Conservation (phyloP, 257 asterid genomes). For the Salvia splendens region DNA sequence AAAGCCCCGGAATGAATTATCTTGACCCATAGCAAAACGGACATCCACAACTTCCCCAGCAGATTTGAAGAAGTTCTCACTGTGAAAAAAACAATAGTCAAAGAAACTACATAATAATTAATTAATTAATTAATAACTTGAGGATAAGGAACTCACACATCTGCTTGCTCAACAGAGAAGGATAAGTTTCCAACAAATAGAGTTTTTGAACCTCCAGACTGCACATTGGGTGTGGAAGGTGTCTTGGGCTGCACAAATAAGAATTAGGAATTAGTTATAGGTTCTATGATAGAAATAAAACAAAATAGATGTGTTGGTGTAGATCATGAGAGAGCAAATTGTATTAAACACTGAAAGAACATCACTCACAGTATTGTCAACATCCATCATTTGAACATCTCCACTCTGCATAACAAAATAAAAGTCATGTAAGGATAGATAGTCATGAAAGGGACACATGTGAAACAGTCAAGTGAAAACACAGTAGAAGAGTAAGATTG, state of each 20-base stretch:
- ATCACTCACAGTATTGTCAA: conserved; percentile 41
- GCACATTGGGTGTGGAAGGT: conserved; percentile 52
- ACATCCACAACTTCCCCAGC: conserved; percentile 77
- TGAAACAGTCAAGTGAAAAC: no score
- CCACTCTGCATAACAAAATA: conserved; percentile 38
- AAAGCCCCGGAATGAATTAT: conserved; percentile 66
- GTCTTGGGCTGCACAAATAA: conserved; percentile 54
- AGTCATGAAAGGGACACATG: background rate
- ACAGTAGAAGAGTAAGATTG: background rate
- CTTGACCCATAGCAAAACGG: conserved; percentile 58
- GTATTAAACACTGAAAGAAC: no score
- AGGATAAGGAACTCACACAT: conserved; percentile 55
- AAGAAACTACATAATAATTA: background rate
- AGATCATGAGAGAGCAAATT: no score
- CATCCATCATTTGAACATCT: conserved; percentile 61
- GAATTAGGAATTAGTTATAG: background rate
- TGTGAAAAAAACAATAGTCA: conserved; percentile 26
- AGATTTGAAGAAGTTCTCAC: conserved; percentile 69
- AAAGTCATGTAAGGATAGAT: background rate
- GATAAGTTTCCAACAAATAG: conserved; percentile 80
- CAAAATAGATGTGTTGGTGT: no score
- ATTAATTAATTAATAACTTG: background rate
- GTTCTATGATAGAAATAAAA: no score
- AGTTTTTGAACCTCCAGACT: conserved; percentile 59
- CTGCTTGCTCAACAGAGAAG: conserved; percentile 53